These are phyloP conservation scores for Aaosphaeria arxii DNA, from an alignment of 2,329 filamentous ascomycete genomes.

Conservation along the genomic window DNA sequence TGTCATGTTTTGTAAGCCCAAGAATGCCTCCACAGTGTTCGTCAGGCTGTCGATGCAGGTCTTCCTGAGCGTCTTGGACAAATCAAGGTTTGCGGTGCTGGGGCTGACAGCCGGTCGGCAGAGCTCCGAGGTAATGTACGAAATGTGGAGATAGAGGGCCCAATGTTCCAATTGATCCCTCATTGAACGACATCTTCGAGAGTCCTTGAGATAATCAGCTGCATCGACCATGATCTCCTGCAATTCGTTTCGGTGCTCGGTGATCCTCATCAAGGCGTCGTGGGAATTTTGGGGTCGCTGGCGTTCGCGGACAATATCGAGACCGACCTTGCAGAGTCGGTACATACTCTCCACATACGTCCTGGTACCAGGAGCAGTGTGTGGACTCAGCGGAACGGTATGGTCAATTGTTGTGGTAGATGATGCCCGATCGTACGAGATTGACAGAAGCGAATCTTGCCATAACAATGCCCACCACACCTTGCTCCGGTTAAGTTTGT, in stretches of 20 bases:
- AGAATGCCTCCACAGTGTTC: conserved; percentile 58
- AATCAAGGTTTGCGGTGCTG: conserved; percentile 42
- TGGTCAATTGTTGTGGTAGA: conserved; percentile 55
- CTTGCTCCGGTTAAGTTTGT: conserved; percentile 37
- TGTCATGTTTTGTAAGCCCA: conserved; percentile 55
- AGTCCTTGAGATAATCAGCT: conserved; percentile 56
- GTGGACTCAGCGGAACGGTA: conserved; percentile 36
- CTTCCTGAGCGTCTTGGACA: conserved; percentile 49
- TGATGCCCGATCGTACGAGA: conserved; percentile 61
- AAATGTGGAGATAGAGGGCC: conserved; percentile 59
- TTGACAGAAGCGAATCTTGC: conserved; percentile 63
- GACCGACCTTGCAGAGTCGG: conserved; percentile 54
- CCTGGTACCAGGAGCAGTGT: conserved; percentile 47
- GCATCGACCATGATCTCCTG: conserved; percentile 57
- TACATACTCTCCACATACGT: conserved; percentile 59
- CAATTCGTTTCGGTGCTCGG: conserved; percentile 56
- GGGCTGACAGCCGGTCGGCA: conserved; percentile 60
- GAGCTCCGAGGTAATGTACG: conserved; percentile 61
- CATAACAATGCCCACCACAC: conserved; percentile 60
- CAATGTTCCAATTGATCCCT: conserved; percentile 59
- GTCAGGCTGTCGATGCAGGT: conserved; percentile 57
- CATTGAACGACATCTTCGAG: conserved; percentile 45
- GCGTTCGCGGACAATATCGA: conserved; percentile 60
- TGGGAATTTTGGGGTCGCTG: conserved; percentile 53
- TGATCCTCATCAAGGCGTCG: conserved; percentile 54